Percentiles rank a stretch among this genome's conserved stretches.
Conservation (phyloP, 176 grass and related monocot species). For the Eleusine indica region DNA sequence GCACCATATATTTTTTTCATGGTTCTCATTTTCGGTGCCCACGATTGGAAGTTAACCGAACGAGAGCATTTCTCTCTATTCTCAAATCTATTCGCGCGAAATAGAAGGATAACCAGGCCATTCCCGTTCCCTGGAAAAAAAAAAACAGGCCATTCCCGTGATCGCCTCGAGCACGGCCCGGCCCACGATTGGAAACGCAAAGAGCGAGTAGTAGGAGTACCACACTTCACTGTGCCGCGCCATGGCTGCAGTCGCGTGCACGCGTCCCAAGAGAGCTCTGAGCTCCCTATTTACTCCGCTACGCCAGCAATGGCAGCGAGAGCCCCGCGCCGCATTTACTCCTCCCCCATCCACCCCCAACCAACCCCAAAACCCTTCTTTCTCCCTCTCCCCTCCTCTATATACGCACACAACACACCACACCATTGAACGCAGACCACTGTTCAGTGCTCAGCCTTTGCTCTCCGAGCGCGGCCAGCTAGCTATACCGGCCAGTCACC, state of each 20-base stretch:
- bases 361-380: not conserved
- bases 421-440: not conserved
- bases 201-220: not conserved
- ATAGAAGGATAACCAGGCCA: not conserved
- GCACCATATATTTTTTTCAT: too few relatives aligned
- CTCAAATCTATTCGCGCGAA: too few relatives aligned
- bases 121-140: not conserved
- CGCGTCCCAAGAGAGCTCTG: not conserved
- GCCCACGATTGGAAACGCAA: not conserved
- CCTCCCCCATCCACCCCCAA: conserved; percentile 25
- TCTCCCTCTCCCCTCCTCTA: not conserved
- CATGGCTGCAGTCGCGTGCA: conserved; percentile 18
- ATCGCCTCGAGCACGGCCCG: not conserved
- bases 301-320: conserved; percentile 34
- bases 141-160: not conserved
- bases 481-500: not conserved
- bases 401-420: conserved; percentile 20
- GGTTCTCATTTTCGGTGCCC: too few relatives aligned
- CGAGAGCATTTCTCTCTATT: too few relatives aligned
- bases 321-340: conserved; percentile 40
- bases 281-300: conserved; percentile 41
- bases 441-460: not conserved
- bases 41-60: too few relatives aligned
- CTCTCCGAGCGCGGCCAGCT: not conserved
- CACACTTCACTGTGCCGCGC: not conserved